Evolutionary conservation across 1,284 basidiomycete species (phyloP).

Genomic region (Apiotrichum akiyoshidainum): DNA sequence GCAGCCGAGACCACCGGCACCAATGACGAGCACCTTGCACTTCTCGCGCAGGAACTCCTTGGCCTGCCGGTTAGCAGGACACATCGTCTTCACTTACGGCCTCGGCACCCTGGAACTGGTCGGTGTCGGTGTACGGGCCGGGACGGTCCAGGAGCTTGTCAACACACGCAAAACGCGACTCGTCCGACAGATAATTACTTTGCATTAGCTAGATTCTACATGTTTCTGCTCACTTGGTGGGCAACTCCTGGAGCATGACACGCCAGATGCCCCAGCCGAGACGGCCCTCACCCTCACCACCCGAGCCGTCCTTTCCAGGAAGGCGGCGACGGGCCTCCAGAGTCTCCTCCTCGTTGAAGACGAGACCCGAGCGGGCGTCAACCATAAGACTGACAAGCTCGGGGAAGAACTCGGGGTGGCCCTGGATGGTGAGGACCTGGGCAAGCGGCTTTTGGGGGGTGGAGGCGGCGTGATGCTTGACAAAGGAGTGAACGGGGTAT

Average conservation of each 20-base stretch:
- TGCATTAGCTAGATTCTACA: conserved; percentile 14
- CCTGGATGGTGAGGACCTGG: conserved; percentile 52
- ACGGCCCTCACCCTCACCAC: conserved; percentile 52
- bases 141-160: conserved; percentile 44
- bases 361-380: conserved; percentile 48
- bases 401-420: conserved; percentile 57
- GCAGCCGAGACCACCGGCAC: conserved; percentile 90
- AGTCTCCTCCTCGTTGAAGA: conserved; percentile 48
- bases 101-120: conserved; percentile 35
- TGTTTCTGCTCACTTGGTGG: conserved; percentile 13
- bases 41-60: conserved; percentile 79
- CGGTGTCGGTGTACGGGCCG: conserved; percentile 44
- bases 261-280: conserved; percentile 54
- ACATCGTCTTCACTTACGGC: conserved; percentile 17
- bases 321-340: conserved; percentile 50
- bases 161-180: conserved; percentile 32
- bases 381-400: conserved; percentile 54
- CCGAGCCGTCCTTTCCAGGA: conserved; percentile 50
- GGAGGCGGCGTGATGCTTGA: conserved; percentile 49
- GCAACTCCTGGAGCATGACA: conserved; percentile 50
- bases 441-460: conserved; percentile 43
- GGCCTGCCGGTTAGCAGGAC: conserved; percentile 56
- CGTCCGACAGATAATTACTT: conserved; percentile 27
- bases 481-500: conserved; percentile 54
- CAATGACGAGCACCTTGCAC: conserved; percentile 94